These are phyloP conservation scores for Pseudocercospora fuligena DNA, from an alignment of 2,329 filamentous ascomycete genomes.

Conservation along the genomic window DNA sequence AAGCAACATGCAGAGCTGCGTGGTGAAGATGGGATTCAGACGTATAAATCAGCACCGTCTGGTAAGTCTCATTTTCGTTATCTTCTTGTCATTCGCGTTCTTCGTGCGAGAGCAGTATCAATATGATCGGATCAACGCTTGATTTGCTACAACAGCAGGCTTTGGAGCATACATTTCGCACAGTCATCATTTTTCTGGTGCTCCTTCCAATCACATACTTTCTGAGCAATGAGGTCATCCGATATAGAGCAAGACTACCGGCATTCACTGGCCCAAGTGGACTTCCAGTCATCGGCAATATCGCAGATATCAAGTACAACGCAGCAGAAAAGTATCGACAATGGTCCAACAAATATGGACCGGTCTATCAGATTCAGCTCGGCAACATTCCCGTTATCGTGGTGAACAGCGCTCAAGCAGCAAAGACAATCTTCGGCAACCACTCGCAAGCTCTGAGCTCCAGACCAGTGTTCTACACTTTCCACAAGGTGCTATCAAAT, in stretches of 20 bases:
- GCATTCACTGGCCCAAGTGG: conserved; percentile 47
- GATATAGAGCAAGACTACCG: conserved; percentile 40
- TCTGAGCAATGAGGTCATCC: conserved; percentile 43
- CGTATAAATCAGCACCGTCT: neutral
- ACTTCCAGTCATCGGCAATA: conserved; percentile 49
- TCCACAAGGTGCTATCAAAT: conserved; percentile 62
- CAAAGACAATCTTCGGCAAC: conserved; percentile 48
- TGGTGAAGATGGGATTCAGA: neutral
- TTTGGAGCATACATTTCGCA: conserved; percentile 2
- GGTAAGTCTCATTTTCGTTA: neutral
- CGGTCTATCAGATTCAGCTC: conserved; percentile 53
- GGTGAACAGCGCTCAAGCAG: conserved; percentile 49
- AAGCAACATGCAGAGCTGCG: neutral
- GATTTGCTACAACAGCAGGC: conserved; percentile 13
- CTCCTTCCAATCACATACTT: conserved; percentile 43
- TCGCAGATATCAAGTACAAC: conserved; percentile 49
- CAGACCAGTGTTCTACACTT: conserved; percentile 52
- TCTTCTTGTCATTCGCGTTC: neutral
- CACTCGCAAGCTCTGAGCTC: conserved; percentile 49
- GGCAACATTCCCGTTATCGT: conserved; percentile 52
- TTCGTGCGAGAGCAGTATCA: neutral
- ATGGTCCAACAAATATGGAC: conserved; percentile 48
- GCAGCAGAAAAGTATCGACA: conserved; percentile 50
- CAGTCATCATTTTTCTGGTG: conserved; percentile 27
- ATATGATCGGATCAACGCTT: conserved; percentile 16